phyloP scores from a whole-genome alignment of 2,329 filamentous ascomycete species.

The Cylindrodendrum hubeiense region DNA sequence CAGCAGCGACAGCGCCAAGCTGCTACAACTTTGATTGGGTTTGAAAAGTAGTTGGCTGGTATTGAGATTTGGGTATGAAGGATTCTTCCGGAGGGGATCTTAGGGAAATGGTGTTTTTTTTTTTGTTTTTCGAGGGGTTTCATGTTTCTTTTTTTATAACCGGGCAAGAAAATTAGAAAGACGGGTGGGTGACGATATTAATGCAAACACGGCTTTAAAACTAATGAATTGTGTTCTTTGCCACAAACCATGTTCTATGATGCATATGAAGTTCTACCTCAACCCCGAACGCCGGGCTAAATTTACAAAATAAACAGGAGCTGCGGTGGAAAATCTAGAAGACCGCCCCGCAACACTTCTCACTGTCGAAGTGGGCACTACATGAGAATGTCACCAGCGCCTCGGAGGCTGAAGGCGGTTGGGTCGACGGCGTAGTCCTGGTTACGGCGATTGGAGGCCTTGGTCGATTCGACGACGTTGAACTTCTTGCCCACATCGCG shows the following conservation, averaged over 20 bases:
- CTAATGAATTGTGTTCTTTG: not conserved
- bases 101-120: not conserved
- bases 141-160: not conserved
- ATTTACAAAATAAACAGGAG: constrained; percentile 21
- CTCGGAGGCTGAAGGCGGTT: constrained; percentile 41
- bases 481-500: constrained; percentile 84
- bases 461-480: constrained; percentile 64
- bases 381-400: constrained; percentile 49
- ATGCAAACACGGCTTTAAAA: not conserved
- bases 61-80: not conserved
- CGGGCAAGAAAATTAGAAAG: constrained; percentile 2
- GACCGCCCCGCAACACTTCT: not conserved
- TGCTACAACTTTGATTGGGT: constrained; percentile 10
- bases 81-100: not conserved
- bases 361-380: constrained; percentile 23
- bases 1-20: constrained; percentile 2
- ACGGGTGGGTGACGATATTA: not conserved
- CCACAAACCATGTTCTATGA: constrained; percentile 29
- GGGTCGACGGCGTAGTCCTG: constrained; percentile 39
- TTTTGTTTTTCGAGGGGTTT: not conserved
- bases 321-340: constrained; percentile 1
- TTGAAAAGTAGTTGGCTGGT: constrained; percentile 3
- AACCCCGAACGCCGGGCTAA: constrained; percentile 47
- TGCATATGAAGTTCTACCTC: constrained; percentile 13
- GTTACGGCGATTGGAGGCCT: constrained; percentile 37